phyloP scores from a whole-genome alignment of 2,329 filamentous ascomycete species.

The Diplodia mutila region DNA sequence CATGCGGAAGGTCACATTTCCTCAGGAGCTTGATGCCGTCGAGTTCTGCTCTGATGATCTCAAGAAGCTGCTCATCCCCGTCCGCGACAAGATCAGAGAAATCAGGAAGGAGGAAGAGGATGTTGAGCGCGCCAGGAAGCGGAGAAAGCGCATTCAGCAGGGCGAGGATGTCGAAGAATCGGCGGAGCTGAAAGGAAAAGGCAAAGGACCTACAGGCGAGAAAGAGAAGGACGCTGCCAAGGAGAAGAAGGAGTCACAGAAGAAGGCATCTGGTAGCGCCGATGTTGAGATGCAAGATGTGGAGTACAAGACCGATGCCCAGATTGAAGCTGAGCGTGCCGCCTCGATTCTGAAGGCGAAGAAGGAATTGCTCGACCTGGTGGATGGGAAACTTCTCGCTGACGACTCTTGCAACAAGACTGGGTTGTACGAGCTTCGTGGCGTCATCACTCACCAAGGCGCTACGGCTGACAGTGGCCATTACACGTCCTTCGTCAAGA shows the following conservation, averaged over 20 bases:
- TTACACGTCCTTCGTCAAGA: constrained; percentile 98
- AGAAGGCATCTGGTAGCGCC: constrained; percentile 58
- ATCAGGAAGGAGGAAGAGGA: constrained; percentile 95
- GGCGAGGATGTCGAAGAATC: constrained; percentile 45
- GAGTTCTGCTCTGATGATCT: constrained; percentile 96
- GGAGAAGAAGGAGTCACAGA: constrained; percentile 48
- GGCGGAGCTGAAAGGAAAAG: constrained; percentile 54
- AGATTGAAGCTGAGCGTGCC: constrained; percentile 84
- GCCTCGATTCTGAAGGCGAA: constrained; percentile 77
- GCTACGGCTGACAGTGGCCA: constrained; percentile 96
- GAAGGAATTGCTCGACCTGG: constrained; percentile 81
- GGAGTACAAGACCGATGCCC: constrained; percentile 89
- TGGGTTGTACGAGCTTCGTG: constrained; percentile 91
- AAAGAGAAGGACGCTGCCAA: constrained; percentile 44
- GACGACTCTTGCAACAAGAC: constrained; percentile 90
- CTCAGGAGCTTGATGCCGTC: constrained; percentile 86
- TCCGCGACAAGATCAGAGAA: constrained; percentile 95
- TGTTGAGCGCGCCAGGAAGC: constrained; percentile 86
- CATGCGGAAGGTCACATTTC: constrained; percentile 97
- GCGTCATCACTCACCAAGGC: constrained; percentile 94
- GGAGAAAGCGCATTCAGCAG: constrained; percentile 73
- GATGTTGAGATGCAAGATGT: constrained; percentile 74
- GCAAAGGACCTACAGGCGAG: constrained; percentile 49
- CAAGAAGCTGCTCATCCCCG: constrained; percentile 78
- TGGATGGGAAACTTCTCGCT: constrained; percentile 72